These are phyloP conservation scores for Blakeslea trispora DNA, from an alignment of 371 early-diverging fungal genomes.

Conservation along the genomic window DNA sequence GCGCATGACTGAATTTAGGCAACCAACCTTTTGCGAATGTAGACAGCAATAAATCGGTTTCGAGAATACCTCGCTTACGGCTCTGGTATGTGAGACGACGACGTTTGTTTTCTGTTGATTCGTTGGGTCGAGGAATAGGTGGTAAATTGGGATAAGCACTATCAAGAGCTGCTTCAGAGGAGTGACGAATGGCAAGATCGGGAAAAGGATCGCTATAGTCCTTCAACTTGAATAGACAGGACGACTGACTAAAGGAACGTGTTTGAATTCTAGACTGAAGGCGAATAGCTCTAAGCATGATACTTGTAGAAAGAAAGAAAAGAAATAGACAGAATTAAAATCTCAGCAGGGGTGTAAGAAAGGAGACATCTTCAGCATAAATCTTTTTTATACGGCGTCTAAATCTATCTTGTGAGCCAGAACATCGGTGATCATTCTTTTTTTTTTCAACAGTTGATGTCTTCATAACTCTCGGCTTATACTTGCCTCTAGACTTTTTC, in stretches of 20 bases:
- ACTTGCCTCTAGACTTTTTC: too few species aligned
- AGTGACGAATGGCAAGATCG: conserved; percentile 47
- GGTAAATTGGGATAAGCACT: conserved; percentile 64
- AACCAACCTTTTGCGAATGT: conserved; percentile 82
- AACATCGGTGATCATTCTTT: too few species aligned
- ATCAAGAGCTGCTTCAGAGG: conserved; percentile 44
- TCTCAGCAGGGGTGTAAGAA: neutral
- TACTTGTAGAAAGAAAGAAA: neutral
- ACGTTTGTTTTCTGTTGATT: conserved; percentile 67
- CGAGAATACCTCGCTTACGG: conserved; percentile 95
- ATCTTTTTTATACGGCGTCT: too few species aligned
- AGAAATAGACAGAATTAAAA: conserved; percentile 1
- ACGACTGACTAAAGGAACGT: neutral
- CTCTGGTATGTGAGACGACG: conserved; percentile 87
- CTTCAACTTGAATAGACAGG: neutral
- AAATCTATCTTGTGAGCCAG: too few species aligned
- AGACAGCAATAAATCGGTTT: conserved; percentile 88
- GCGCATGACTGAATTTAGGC: conserved; percentile 46
- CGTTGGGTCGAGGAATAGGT: conserved; percentile 64
- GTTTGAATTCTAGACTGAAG: neutral
- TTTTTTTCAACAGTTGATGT: too few species aligned
- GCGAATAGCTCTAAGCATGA: neutral
- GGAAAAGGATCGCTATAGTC: conserved; percentile 43
- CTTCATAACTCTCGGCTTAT: too few species aligned
- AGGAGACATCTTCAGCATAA: too few species aligned